Percentiles rank a stretch among this genome's conserved stretches.
Conservation (phyloP, 192 early-diverging fungal genomes). For the Mortierella alpina region DNA sequence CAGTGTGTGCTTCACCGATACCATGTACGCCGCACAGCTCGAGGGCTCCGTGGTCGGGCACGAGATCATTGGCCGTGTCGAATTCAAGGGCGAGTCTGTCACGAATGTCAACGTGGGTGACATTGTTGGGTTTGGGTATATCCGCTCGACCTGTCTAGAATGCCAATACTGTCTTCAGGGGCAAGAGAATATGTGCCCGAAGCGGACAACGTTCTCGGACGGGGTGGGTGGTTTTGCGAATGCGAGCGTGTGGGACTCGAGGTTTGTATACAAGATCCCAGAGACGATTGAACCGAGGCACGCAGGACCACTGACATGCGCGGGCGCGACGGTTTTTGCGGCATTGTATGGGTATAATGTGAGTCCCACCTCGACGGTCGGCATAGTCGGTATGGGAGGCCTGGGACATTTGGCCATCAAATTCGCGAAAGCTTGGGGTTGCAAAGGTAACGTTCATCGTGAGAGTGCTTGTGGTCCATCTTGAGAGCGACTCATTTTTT, state of each 20-base stretch:
- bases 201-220: constrained; percentile 63
- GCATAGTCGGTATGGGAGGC: constrained; percentile 84
- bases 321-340: constrained; percentile 81
- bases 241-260: constrained; percentile 56
- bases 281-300: constrained; percentile 59
- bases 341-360: constrained; percentile 72
- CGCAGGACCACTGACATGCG: constrained; percentile 84
- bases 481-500: not conserved
- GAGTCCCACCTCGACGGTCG: constrained; percentile 72
- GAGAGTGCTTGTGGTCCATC: not conserved
- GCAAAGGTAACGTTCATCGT: constrained; percentile 24
- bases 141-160: constrained; percentile 59
- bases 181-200: constrained; percentile 64
- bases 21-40: constrained; percentile 34
- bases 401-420: constrained; percentile 62
- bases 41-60: constrained; percentile 70
- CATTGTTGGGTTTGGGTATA: constrained; percentile 70
- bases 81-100: constrained; percentile 68
- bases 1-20: constrained; percentile 47
- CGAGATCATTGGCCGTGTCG: constrained; percentile 75
- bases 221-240: constrained; percentile 74
- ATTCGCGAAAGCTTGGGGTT: constrained; percentile 50
- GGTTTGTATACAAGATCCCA: constrained; percentile 77
- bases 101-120: constrained; percentile 67
- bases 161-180: constrained; percentile 64